Percentiles rank a stretch among this genome's conserved stretches.
phyloP scores from a whole-genome alignment of 148 eudicot species.

The Silene latifolia region DNA sequence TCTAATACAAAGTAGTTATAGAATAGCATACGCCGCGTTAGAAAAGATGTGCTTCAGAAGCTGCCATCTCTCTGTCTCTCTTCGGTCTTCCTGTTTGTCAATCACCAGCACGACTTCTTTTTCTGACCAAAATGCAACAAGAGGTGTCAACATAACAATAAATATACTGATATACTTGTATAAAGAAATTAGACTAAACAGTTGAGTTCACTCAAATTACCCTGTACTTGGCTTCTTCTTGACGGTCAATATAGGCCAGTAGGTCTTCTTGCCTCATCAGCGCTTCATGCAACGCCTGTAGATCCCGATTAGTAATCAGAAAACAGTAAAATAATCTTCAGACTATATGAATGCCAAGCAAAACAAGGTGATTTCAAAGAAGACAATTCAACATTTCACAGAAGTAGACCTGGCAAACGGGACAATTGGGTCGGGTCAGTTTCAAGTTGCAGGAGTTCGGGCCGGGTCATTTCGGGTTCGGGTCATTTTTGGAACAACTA shows the following conservation, averaged over 20 bases:
- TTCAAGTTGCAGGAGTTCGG: too few relatives aligned
- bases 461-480: too few relatives aligned
- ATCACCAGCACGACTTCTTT: slow-evolving; percentile 66
- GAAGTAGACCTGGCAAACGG: too few relatives aligned
- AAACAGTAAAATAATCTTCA: too few relatives aligned
- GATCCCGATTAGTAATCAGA: slow-evolving; percentile 10
- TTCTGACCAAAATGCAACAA: slow-evolving; percentile 41
- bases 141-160: neutral
- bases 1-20: neutral
- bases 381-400: too few relatives aligned
- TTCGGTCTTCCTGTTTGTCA: slow-evolving; percentile 3
- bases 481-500: too few relatives aligned
- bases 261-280: slow-evolving; percentile 82
- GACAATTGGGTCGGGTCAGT: too few relatives aligned
- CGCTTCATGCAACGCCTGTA: slow-evolving; percentile 37
- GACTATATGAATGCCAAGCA: too few relatives aligned
- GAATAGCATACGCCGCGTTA: slow-evolving; percentile 2
- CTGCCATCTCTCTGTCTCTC: slow-evolving; percentile 16
- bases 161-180: neutral
- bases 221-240: slow-evolving; percentile 67
- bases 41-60: slow-evolving; percentile 6
- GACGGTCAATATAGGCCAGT: slow-evolving; percentile 88
- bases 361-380: too few relatives aligned
- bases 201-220: slow-evolving; percentile 31
- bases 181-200: neutral